These are phyloP conservation scores for Psilocybe subaeruginosa DNA, from an alignment of 768 basidiomycete species.

Conservation along the genomic window DNA sequence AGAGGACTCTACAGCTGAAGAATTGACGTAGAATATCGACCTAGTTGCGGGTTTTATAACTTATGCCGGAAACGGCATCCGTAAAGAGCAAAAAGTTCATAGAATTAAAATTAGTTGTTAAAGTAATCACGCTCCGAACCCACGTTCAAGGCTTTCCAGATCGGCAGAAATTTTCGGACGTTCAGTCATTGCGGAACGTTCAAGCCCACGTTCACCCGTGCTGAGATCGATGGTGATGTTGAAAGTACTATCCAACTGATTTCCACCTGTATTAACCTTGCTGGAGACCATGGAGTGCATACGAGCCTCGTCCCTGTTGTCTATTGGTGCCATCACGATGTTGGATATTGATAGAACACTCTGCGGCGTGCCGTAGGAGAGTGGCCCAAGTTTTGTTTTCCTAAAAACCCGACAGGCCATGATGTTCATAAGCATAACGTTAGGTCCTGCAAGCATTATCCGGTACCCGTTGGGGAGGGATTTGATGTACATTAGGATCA, in stretches of 20 bases:
- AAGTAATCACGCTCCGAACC: too few relatives aligned
- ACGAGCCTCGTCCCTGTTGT: background rate
- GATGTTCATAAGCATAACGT: background rate
- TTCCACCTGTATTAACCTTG: background rate
- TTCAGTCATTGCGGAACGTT: too few relatives aligned
- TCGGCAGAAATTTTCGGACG: too few relatives aligned
- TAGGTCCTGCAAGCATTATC: background rate
- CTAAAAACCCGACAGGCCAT: background rate
- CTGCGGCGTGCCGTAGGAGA: background rate
- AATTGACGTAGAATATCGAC: too few relatives aligned
- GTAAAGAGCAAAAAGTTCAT: too few relatives aligned
- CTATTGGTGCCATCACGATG: background rate
- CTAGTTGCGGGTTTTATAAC: too few relatives aligned
- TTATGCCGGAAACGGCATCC: too few relatives aligned
- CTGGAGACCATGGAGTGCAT: background rate
- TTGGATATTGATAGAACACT: background rate
- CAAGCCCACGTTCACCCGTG: background rate
- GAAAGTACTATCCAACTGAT: background rate
- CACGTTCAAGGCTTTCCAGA: too few relatives aligned
- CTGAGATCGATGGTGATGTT: background rate
- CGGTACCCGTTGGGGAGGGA: background rate
- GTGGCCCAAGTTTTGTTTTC: background rate
- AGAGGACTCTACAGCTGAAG: too few relatives aligned
- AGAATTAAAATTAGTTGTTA: too few relatives aligned
- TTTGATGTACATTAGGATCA: background rate